Conservation (phyloP, 805 yeast species). For the Lipomyces anomalus region DNA sequence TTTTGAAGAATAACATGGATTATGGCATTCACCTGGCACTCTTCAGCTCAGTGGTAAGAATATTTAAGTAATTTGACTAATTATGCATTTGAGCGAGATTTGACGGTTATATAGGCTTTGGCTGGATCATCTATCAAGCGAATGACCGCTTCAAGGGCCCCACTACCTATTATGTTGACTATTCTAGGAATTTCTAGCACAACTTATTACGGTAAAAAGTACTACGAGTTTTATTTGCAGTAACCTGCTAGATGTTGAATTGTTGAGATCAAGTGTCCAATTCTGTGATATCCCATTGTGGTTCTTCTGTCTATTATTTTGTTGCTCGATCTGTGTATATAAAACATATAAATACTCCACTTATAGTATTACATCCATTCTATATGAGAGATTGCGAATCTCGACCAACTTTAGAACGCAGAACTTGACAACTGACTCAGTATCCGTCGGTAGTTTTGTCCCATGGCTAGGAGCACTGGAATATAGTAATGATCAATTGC, state of each 20-base stretch:
- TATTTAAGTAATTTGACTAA: not conserved
- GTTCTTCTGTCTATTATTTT: not conserved
- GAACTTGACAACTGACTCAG: not conserved
- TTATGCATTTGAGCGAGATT: not conserved
- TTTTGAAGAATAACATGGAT: constrained; percentile 65
- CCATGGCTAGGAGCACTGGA: no score
- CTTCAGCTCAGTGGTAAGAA: constrained; percentile 52
- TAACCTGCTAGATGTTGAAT: not conserved
- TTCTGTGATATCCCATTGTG: not conserved
- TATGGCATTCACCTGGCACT: constrained; percentile 78
- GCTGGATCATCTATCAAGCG: constrained; percentile 3
- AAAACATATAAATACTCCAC: not conserved
- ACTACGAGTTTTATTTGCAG: constrained; percentile 56
- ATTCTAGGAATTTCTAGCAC: constrained; percentile 59
- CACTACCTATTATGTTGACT: constrained; percentile 62
- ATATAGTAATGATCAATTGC: no score
- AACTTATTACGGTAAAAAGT: constrained; percentile 67
- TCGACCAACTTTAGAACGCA: not conserved
- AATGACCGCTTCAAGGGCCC: constrained; percentile 65
- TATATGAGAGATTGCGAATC: not conserved
- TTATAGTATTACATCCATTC: not conserved
- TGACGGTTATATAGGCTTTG: not conserved
- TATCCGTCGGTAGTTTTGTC: no score
- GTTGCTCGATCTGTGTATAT: not conserved
- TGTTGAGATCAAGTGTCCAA: not conserved